Evolutionary conservation across 306 rosid genomes (phyloP), one percentile per base, ranked within the genome.

Genomic region (Geum urbanum): DNA sequence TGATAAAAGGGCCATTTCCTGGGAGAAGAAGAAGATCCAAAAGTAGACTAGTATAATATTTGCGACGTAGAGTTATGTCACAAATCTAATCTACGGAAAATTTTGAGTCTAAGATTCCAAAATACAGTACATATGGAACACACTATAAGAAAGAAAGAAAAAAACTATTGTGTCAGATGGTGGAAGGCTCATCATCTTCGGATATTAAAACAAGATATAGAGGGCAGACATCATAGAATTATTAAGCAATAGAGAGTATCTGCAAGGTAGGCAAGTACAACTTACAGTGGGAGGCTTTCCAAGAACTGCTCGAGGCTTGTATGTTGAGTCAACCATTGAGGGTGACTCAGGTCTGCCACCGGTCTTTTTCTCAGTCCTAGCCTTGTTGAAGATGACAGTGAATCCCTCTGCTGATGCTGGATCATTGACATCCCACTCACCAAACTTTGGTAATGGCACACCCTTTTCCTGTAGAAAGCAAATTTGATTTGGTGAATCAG

Each of bases 401-500:
- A 88, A 91, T 37, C 92, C 91, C 76, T 83, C 92, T 7, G 92
- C 96, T 0, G 97, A 86, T 35, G 97, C 80, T 2, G 92, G 92
- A 67, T 91, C 91, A 58, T 85, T 91, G 61, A 88, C 92, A 61
- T 91, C 91, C 97, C 97, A 91, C 64, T 88, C 97, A 41, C 95
- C 95, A 65, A 91, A 91, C 84, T 89, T 89, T 7, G 96, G 92
- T 39, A 89, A 63, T 35, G 96, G 80, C 52, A 70, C 82, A 66
- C 81, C 88, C 41, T 73, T 85, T 41, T 85, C 96, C 91, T 87
- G 72, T 19, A 20, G 39, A 80, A 14, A 61, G 55, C 50, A 63
- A 41, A 70, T 16, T 64, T 74, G 44, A 22, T 20, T 46, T 14
- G 10, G 24, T 46, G 41, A 72, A 12, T 44, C 39, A 66, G 39